Evolutionary conservation across 768 basidiomycete species (phyloP).

Genomic region (Naematelia aurantialba): DNA sequence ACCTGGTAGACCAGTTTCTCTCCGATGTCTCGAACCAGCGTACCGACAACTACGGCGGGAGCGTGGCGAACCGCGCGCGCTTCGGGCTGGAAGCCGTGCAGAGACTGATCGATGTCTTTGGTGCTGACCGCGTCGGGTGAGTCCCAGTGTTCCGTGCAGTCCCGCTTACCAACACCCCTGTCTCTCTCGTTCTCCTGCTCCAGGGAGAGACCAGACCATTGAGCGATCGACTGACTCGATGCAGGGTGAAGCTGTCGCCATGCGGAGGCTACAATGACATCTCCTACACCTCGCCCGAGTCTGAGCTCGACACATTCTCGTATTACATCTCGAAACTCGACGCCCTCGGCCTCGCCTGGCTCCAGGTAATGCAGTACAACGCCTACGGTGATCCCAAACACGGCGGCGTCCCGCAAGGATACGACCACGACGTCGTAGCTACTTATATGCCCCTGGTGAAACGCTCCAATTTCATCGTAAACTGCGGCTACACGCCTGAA

Average conservation of each 20-base stretch:
- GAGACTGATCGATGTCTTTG: slow-evolving; percentile 58
- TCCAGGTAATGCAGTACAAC: background rate
- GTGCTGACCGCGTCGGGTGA: slow-evolving; percentile 58
- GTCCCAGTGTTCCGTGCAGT: no score
- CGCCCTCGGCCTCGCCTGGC: background rate
- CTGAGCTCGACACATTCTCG: background rate
- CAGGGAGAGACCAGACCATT: no score
- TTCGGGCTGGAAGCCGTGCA: slow-evolving; percentile 61
- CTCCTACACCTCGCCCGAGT: no score
- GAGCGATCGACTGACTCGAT: no score
- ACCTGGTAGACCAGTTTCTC: slow-evolving; percentile 61
- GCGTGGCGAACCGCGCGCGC: slow-evolving; percentile 59
- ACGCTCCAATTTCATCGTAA: background rate
- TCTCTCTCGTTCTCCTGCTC: no score
- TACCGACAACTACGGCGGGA: slow-evolving; percentile 67
- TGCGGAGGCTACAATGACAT: no score
- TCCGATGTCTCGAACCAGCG: slow-evolving; percentile 60
- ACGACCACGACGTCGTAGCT: background rate
- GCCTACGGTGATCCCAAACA: background rate
- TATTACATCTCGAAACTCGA: background rate
- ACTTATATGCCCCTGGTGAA: background rate
- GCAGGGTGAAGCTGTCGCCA: no score
- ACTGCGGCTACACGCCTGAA: background rate
- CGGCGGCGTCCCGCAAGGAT: background rate
- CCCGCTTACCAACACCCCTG: no score